Evolutionary conservation across 2,329 filamentous ascomycete species (phyloP).

Genomic region (Diaporthe caulivora): DNA sequence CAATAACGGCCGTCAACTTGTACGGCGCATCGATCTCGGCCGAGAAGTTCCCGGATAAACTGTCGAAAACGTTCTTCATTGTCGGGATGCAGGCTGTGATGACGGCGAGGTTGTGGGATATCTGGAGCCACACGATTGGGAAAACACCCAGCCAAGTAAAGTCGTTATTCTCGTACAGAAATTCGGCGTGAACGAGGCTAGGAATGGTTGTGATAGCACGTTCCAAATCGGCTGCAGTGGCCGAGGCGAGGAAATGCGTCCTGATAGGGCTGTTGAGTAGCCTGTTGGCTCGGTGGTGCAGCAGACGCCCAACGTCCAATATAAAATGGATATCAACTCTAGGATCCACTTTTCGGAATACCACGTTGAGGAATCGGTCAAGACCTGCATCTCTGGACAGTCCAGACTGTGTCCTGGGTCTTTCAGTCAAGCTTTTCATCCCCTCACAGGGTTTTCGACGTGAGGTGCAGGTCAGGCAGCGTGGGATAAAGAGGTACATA

Average conservation of each 20-base stretch:
- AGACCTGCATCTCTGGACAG: neutral
- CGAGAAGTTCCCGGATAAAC: neutral
- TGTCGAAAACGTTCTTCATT: neutral
- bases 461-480: too few relatives aligned
- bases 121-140: neutral
- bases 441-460: neutral
- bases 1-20: neutral
- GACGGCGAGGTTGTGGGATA: neutral
- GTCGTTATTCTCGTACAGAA: neutral
- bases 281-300: constrained; percentile 1
- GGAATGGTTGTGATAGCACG: neutral
- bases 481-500: too few relatives aligned
- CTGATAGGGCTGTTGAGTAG: neutral
- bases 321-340: neutral
- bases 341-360: neutral
- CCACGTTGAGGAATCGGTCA: neutral
- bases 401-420: too few relatives aligned
- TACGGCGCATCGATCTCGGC: neutral
- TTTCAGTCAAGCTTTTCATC: neutral
- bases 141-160: neutral
- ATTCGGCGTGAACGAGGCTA: neutral
- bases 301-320: neutral
- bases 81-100: neutral
- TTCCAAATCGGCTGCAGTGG: neutral
- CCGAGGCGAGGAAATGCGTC: neutral